Conservation (phyloP, 2,329 filamentous ascomycete genomes). For the Cercospora beticola region DNA sequence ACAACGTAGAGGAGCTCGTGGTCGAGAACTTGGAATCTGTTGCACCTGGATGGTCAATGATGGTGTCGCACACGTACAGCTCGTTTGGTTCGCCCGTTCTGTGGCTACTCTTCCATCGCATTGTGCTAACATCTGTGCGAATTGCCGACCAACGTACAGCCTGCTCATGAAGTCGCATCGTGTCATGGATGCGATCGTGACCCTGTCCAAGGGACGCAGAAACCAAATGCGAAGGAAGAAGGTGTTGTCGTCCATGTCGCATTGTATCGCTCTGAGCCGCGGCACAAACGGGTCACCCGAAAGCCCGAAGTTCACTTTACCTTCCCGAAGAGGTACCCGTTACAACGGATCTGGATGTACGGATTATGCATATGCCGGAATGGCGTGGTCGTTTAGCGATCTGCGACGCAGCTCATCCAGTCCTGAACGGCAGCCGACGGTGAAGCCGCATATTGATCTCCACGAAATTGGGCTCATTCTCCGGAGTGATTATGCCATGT, state of each 20-base stretch:
- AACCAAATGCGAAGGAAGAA: background rate
- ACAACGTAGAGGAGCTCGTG: background rate
- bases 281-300: background rate
- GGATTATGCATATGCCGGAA: background rate
- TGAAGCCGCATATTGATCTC: conserved; percentile 74
- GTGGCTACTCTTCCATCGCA: background rate
- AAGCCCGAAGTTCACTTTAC: background rate
- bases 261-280: background rate
- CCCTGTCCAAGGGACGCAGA: background rate
- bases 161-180: background rate
- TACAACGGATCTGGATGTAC: background rate
- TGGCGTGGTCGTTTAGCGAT: background rate
- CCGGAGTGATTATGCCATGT: conserved; percentile 72
- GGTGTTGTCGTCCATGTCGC: background rate
- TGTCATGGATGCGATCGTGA: background rate
- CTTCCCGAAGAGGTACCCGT: background rate
- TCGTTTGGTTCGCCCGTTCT: background rate
- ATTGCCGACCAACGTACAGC: background rate
- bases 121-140: background rate
- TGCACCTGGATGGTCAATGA: background rate
- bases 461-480: conserved; percentile 74
- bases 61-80: background rate
- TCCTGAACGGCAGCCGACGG: conserved; percentile 71
- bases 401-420: conserved; percentile 16
- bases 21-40: background rate